phyloP scores from a whole-genome alignment of 2,329 filamentous ascomycete species.

The Nannizzia gypsea region DNA sequence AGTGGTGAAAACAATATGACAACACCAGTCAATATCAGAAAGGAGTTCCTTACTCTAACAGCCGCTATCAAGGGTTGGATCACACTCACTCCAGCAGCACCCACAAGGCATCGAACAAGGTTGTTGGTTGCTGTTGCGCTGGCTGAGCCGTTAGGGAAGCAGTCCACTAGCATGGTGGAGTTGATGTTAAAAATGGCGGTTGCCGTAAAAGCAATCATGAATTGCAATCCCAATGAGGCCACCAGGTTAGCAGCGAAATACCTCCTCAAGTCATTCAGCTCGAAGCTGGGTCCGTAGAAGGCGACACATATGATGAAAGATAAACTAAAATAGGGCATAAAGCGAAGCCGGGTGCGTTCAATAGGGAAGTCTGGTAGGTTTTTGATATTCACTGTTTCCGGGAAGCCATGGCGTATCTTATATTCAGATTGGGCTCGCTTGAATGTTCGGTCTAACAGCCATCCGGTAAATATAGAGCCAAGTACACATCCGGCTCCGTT shows the following conservation, averaged over 20 bases:
- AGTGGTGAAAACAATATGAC: background rate
- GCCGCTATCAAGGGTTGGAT: slow-evolving; percentile 28
- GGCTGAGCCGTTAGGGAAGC: slow-evolving; percentile 40
- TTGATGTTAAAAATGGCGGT: slow-evolving; percentile 39
- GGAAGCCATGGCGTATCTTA: slow-evolving; percentile 46
- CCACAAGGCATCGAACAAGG: slow-evolving; percentile 42
- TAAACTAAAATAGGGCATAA: background rate
- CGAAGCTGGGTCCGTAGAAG: slow-evolving; percentile 32
- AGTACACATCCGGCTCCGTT: background rate
- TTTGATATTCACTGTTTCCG: slow-evolving; percentile 46
- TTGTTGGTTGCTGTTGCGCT: slow-evolving; percentile 45
- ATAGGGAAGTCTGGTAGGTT: slow-evolving; percentile 44
- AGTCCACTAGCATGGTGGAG: slow-evolving; percentile 43
- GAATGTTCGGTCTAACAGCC: slow-evolving; percentile 61
- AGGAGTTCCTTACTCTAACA: background rate
- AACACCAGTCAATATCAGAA: background rate
- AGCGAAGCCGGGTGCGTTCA: slow-evolving; percentile 25
- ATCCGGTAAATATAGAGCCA: slow-evolving; percentile 33
- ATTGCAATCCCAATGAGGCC: slow-evolving; percentile 40
- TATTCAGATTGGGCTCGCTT: slow-evolving; percentile 32
- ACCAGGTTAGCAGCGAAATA: slow-evolving; percentile 39
- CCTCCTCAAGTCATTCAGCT: background rate
- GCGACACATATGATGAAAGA: slow-evolving; percentile 19
- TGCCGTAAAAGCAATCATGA: slow-evolving; percentile 42
- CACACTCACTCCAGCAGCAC: slow-evolving; percentile 39